phyloP scores from a whole-genome alignment of 768 basidiomycete species.

The Phanerochaete sordida region DNA sequence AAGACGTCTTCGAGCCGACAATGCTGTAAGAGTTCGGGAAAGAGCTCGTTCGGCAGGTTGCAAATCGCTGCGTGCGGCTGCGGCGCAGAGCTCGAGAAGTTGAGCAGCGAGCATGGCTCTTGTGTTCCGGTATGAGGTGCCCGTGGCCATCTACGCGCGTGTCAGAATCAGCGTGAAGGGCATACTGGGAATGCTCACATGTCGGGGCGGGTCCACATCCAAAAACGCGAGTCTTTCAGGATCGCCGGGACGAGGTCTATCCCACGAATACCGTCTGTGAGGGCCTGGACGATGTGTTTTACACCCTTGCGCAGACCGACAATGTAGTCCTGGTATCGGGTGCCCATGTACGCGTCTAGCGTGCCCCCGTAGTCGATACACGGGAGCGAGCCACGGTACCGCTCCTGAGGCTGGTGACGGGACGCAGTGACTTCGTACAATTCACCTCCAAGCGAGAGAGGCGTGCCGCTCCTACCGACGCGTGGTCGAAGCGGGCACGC shows the following conservation, averaged over 20 bases:
- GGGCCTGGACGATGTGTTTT: background rate
- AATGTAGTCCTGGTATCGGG: background rate
- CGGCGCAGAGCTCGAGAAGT: background rate
- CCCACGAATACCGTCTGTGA: background rate
- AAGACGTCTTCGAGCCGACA: background rate
- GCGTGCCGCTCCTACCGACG: background rate
- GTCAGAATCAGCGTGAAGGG: background rate
- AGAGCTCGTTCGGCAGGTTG: background rate
- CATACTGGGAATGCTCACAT: background rate
- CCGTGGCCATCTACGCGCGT: background rate
- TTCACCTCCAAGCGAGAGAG: background rate
- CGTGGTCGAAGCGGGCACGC: background rate
- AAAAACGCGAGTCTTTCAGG: background rate
- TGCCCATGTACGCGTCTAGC: background rate
- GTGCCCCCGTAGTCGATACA: background rate
- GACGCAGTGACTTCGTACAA: background rate
- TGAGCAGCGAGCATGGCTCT: background rate
- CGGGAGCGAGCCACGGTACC: background rate
- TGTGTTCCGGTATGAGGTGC: background rate
- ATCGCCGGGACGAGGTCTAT: background rate
- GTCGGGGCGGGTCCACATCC: conserved; percentile 8
- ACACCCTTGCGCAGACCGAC: background rate
- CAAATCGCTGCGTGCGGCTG: background rate
- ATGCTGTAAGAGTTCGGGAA: background rate
- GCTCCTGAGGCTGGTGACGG: background rate